Evolutionary conservation across 345 rosid species (phyloP).

Genomic region (Salix purpurea): DNA sequence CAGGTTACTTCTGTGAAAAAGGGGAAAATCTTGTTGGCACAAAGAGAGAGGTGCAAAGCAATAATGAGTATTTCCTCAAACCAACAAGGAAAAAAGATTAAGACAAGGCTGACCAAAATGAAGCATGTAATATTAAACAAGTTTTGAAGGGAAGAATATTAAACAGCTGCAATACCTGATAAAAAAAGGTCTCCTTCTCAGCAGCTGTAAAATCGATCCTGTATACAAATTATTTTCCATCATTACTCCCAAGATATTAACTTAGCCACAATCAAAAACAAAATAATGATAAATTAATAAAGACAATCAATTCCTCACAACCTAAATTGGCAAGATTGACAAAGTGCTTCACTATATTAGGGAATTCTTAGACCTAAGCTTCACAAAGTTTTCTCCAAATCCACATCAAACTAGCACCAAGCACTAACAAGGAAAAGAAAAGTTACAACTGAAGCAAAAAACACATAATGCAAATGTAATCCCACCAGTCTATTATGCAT

Average conservation of each 20-base stretch:
- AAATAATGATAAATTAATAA: background rate
- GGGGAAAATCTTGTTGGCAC: background rate
- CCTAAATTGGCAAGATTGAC: background rate
- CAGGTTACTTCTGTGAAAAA: background rate
- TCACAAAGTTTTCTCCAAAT: no score
- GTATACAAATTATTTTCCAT: slow-evolving; percentile 17
- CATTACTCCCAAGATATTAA: background rate
- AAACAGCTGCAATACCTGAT: slow-evolving; percentile 48
- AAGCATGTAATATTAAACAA: background rate
- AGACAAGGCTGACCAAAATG: background rate
- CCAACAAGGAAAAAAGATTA: background rate
- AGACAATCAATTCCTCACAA: background rate
- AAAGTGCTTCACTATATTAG: background rate
- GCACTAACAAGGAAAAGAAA: no score
- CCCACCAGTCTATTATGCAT: no score
- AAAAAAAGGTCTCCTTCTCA: slow-evolving; percentile 78
- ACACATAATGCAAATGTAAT: no score
- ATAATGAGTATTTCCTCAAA: background rate
- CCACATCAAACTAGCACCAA: background rate
- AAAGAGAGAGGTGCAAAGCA: background rate
- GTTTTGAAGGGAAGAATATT: background rate
- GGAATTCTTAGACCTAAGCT: background rate
- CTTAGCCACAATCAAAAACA: background rate
- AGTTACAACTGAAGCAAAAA: no score
- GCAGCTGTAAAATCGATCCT: slow-evolving; percentile 86